Evolutionary conservation across 2,329 filamentous ascomycete species (phyloP).

Genomic region (Fusarium sp.): DNA sequence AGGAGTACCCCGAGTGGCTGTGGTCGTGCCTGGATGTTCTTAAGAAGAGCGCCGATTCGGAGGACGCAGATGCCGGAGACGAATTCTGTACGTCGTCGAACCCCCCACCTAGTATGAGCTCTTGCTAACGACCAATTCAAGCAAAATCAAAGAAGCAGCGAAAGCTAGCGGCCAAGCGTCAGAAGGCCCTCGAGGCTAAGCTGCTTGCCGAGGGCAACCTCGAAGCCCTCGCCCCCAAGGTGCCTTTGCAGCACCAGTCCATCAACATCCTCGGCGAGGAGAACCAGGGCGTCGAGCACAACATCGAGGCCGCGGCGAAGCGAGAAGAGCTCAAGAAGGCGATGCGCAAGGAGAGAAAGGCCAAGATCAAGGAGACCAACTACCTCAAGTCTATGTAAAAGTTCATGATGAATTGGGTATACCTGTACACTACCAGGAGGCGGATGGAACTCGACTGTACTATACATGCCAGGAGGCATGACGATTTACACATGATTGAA

Average conservation of each 20-base stretch:
- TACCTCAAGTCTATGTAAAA: constrained; percentile 83
- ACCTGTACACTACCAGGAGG: constrained; percentile 45
- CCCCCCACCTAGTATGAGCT: not conserved
- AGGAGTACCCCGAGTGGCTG: constrained; percentile 84
- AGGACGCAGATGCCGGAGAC: constrained; percentile 72
- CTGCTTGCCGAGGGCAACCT: constrained; percentile 75
- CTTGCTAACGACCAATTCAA: constrained; percentile 50
- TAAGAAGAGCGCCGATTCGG: constrained; percentile 64
- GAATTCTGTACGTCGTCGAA: constrained; percentile 76
- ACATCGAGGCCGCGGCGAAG: constrained; percentile 61
- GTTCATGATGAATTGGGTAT: constrained; percentile 18
- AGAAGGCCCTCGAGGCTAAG: constrained; percentile 67
- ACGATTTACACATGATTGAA: constrained; percentile 27
- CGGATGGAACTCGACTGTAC: constrained; percentile 42
- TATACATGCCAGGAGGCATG: constrained; percentile 36
- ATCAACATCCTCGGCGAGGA: constrained; percentile 75
- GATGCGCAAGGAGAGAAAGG: constrained; percentile 80
- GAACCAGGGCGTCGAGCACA: constrained; percentile 57
- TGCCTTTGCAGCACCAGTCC: constrained; percentile 82
- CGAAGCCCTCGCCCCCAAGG: constrained; percentile 73
- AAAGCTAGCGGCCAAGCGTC: constrained; percentile 75
- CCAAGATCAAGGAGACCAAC: constrained; percentile 85
- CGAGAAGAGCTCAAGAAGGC: constrained; percentile 75
- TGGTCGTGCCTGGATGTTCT: constrained; percentile 78
- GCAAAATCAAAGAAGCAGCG: constrained; percentile 89